Evolutionary conservation across 2,329 filamentous ascomycete genomes (phyloP), one percentile per base, ranked within the genome.

Genomic region (Fusarium sterilihyphosum): DNA sequence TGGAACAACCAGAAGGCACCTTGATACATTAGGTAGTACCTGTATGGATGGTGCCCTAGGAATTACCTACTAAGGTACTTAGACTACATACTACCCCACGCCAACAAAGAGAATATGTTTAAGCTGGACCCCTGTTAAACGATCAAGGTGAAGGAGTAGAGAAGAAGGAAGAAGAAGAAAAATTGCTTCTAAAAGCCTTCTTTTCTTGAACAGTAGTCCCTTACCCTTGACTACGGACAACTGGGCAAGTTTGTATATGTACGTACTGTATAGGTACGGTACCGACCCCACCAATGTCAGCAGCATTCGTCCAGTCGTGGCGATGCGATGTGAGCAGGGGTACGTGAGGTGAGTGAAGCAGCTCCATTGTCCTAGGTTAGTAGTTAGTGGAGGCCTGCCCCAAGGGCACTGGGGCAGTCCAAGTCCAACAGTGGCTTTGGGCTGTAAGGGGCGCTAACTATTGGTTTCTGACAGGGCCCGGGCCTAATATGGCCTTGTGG

Each of bases 291-390:
- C 29, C 29, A 29, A 29, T 66, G 70, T 43, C 44, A 53, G 65
- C 60, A 67, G 66, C 46, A 54, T 59, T 58, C 58, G 57, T 38
- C 71, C 61, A 54, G 58, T 54, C 22, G 49, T 53, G 58, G 43
- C 61, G 71, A 49, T 29, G 20, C 41, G 26, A 65, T 44, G 26
- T 13, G 46, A 41, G 41, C 64, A 58, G 31, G 64, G 64, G 50
- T 35, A 58, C n/a, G 17, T 22, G 43, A 65, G 61, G 20, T 18
- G 50, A 67, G 64, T 50, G 73, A 68, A 73, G 73, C 72, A 73
- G 73, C 74, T 77, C 73, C 71, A 74, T 76, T 54, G 50, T 59
- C 50, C 47, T 46, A 29, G 33, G 33, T 35, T 16, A 35, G 33
- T 35, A 35, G 38, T 68, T 29, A 29, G 44, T 47, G 70, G 70